Conservation (phyloP, 768 basidiomycete genomes). For the Saitozyma podzolica region DNA sequence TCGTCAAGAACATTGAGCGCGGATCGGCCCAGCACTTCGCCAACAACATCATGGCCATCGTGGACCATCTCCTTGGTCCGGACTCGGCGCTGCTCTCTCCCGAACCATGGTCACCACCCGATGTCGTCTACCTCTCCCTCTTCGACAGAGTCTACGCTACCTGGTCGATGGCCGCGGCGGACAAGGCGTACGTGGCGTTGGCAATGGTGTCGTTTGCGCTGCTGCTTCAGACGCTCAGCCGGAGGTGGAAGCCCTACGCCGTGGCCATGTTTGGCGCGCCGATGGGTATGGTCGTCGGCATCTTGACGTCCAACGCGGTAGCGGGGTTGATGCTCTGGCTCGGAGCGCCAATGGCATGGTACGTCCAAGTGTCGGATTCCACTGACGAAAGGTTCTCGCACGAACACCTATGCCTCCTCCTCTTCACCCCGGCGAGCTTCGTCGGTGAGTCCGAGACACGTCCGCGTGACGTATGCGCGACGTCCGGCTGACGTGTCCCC, state of each 20-base stretch:
- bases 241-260: conserved; percentile 42
- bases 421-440: conserved; percentile 75
- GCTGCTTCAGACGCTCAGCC: conserved; percentile 1
- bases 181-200: conserved; percentile 62
- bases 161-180: conserved; percentile 73
- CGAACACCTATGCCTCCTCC: conserved; percentile 63
- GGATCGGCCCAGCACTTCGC: conserved; percentile 90
- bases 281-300: conserved; percentile 60
- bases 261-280: conserved; percentile 59
- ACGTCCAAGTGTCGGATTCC: background rate
- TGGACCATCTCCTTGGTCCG: conserved; percentile 69
- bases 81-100: conserved; percentile 53
- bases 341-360: conserved; percentile 69
- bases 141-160: conserved; percentile 65
- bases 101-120: conserved; percentile 62
- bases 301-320: conserved; percentile 67
- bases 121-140: conserved; percentile 70
- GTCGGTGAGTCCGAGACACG: conserved; percentile 61
- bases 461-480: background rate
- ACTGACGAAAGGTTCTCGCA: conserved; percentile 61
- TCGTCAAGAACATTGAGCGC: conserved; percentile 77
- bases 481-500: conserved; percentile 4
- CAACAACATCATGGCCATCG: conserved; percentile 77
- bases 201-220: conserved; percentile 20
- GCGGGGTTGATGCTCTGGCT: conserved; percentile 71